Base-by-base conservation (phyloP, 495 filamentous ascomycete genomes). In the Talaromyces borbonicus region DNA sequence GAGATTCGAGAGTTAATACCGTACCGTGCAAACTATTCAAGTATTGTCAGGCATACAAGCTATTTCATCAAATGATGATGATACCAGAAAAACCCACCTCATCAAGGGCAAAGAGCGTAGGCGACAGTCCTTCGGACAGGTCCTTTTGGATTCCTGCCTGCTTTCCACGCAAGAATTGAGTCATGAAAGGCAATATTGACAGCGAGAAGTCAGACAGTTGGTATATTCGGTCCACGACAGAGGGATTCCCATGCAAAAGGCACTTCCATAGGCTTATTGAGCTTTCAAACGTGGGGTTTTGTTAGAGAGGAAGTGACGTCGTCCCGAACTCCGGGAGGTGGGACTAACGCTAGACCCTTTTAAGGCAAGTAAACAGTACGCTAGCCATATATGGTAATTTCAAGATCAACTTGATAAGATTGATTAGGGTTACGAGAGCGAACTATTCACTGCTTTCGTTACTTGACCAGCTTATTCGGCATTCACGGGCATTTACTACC, bases 131-230 rank as follows among this genome's bases (percentile, higher is more conserved):
- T 9, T 84, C 79, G 20, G 90, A 95, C 27, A 98, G 74, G 66
- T 97, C 92, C 60, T 78, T 85, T 58, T 87, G 83, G 43, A 98
- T 81, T 46, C 92, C 92, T 44, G 87, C 79, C 71, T 98, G 92
- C 73, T 92, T 95, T 29, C 86, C 83, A 50, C 92, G 75, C 52
- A 98, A 64, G 60, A 96, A 90, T 52, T 84, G 79, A 31, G 87
- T 80, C 88, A 92, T 93, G 18, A 29, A 36, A 31, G 43, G 43
- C 12, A 46, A 16, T 43, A 15, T 43, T 14, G 11, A 9, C 16
- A 9, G 25, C 25, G 12, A 1, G 25, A 43, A 19, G 14, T 20
- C n/a, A n/a, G n/a, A n/a, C n/a, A n/a, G n/a, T n/a, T n/a, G n/a
- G n/a, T n/a, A n/a, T n/a, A n/a, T n/a, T n/a, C n/a, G n/a, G n/a